Evolutionary conservation across 106 monocot genomes (phyloP).

Genomic region (Platanthera guangdongensis): DNA sequence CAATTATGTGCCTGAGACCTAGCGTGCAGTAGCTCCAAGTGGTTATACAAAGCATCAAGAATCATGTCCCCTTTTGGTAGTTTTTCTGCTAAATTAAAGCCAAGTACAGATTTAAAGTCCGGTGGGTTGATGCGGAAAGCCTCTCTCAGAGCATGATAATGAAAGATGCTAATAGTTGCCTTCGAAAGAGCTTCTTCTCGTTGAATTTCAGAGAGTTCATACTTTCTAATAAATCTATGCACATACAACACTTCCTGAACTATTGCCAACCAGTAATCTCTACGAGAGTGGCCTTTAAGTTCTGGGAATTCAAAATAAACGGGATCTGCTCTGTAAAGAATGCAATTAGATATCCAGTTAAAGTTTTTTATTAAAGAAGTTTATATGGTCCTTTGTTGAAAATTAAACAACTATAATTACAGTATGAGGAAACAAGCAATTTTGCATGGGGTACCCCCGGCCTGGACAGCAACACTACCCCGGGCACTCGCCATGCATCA

Average conservation of each 20-base stretch:
- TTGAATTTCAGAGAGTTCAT: conserved; percentile 37
- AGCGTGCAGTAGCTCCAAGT: conserved; percentile 2
- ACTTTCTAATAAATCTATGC: conserved; percentile 60
- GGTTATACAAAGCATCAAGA: conserved; percentile 54
- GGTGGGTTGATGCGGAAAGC: conserved; percentile 16
- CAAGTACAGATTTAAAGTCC: conserved; percentile 42
- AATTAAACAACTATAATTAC: not conserved
- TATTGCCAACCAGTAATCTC: conserved; percentile 50
- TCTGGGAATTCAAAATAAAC: conserved; percentile 52
- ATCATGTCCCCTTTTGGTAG: conserved; percentile 79
- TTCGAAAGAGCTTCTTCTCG: conserved; percentile 65
- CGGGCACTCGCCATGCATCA: too few species aligned
- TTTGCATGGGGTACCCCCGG: too few species aligned
- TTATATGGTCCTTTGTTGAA: not conserved
- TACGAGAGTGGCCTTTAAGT: conserved; percentile 47
- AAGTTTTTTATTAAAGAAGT: not conserved
- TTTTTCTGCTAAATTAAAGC: conserved; percentile 73
- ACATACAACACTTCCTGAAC: conserved; percentile 36
- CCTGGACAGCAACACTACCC: too few species aligned
- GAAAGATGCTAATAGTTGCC: conserved; percentile 57
- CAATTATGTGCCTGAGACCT: not conserved
- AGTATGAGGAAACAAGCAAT: not conserved
- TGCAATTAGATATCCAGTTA: conserved; percentile 3
- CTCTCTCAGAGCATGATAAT: conserved; percentile 65
- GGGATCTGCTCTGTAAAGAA: conserved; percentile 35